These are phyloP conservation scores for Talaromyces sp. DNA, from an alignment of 2,329 filamentous ascomycete genomes.

Conservation along the genomic window DNA sequence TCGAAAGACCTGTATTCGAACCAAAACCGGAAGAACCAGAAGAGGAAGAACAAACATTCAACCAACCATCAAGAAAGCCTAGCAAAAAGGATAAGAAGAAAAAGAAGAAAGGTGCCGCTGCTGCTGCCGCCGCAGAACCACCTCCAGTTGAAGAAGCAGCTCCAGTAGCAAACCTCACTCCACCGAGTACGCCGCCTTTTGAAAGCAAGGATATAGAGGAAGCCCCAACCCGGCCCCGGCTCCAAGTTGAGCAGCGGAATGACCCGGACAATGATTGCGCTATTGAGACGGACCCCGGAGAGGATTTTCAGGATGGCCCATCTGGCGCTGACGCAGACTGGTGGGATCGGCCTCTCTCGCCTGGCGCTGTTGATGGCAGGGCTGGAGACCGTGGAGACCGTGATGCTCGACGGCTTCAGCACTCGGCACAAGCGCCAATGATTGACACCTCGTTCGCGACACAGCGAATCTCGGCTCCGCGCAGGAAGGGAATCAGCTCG, in stretches of 20 bases:
- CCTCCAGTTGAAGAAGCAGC: conserved; percentile 18
- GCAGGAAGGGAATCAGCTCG: conserved; percentile 27
- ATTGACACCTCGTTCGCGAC: conserved; percentile 34
- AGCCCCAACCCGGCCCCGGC: not conserved
- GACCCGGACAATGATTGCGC: conserved; percentile 6
- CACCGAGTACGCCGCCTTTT: conserved; percentile 36
- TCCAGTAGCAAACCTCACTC: conserved; percentile 25
- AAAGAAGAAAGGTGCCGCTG: conserved; percentile 15
- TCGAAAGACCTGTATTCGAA: not conserved
- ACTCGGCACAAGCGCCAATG: conserved; percentile 13
- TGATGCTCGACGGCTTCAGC: conserved; percentile 2
- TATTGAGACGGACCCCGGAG: conserved; percentile 12
- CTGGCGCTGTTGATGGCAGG: not conserved
- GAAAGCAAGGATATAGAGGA: conserved; percentile 13
- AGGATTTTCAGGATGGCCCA: conserved; percentile 2
- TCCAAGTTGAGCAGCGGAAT: not conserved
- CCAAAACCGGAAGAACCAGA: not conserved
- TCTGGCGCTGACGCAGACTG: conserved; percentile 11
- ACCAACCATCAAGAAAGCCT: conserved; percentile 17
- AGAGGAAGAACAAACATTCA: conserved; percentile 3
- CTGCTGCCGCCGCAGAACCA: not conserved
- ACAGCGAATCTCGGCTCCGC: conserved; percentile 25
- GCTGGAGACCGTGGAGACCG: not conserved
- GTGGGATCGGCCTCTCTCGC: conserved; percentile 10
- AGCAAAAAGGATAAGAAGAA: conserved; percentile 29